A percentile compares a stretch with the other conserved stretches of the same genome.
phyloP scores from a whole-genome alignment of 306 rosid genomes.

The Castanospermum australe region DNA sequence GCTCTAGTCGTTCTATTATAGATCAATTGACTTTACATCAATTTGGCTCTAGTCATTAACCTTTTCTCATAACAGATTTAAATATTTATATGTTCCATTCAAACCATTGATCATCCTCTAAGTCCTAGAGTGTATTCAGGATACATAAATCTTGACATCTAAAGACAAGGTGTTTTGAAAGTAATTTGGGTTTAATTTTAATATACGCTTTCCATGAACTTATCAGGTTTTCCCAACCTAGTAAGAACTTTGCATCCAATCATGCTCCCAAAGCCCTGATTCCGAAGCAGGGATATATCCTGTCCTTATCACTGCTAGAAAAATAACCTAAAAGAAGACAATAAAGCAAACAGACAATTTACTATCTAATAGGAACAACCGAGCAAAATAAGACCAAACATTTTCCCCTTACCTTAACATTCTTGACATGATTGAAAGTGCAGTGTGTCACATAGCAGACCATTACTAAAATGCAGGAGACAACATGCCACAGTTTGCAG shows the following conservation, averaged over 20 bases:
- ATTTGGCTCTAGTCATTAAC: too few relatives aligned
- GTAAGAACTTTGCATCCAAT: not conserved
- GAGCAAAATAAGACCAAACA: not conserved
- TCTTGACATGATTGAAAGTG: not conserved
- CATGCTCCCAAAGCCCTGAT: not conserved
- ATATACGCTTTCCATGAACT: too few relatives aligned
- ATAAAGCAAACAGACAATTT: not conserved
- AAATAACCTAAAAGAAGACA: not conserved
- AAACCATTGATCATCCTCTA: too few relatives aligned
- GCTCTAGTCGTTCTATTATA: too few relatives aligned
- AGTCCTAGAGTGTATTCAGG: not conserved
- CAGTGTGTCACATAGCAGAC: not conserved
- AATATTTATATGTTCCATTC: too few relatives aligned
- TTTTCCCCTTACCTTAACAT: not conserved
- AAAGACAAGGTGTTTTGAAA: not conserved
- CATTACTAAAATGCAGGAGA: not conserved
- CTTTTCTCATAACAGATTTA: too few relatives aligned
- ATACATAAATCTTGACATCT: not conserved
- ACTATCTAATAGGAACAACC: not conserved
- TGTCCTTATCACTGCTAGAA: not conserved
- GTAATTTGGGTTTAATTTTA: too few relatives aligned
- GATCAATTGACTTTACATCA: too few relatives aligned
- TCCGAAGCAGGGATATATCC: not conserved
- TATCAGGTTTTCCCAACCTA: too few relatives aligned
- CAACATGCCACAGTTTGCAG: too few relatives aligned